These are phyloP conservation scores for Rhynchosporium graminicola DNA, from an alignment of 2,329 filamentous ascomycete genomes.

Conservation along the genomic window DNA sequence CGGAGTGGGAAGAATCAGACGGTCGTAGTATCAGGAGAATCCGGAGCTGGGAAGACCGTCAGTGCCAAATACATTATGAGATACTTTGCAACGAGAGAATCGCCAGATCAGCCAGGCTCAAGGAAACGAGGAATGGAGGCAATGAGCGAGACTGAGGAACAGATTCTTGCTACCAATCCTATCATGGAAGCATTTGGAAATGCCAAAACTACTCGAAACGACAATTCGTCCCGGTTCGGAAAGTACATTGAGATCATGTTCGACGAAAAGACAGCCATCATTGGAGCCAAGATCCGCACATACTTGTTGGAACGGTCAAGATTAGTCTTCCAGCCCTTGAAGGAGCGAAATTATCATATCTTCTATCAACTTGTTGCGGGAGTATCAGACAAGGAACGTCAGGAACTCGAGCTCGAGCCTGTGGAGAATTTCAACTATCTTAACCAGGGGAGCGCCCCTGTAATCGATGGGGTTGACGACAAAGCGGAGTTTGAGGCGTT, in stretches of 20 bases:
- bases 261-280: conserved; percentile 91
- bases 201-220: conserved; percentile 98
- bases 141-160: conserved; percentile 98
- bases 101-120: conserved; percentile 80
- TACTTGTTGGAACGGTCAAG: conserved; percentile 94
- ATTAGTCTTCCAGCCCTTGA: conserved; percentile 94
- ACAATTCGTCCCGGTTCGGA: conserved; percentile 98
- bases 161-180: conserved; percentile 95
- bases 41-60: conserved; percentile 97
- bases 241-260: conserved; percentile 99
- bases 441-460: conserved; percentile 89
- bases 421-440: conserved; percentile 94
- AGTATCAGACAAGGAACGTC: conserved; percentile 78
- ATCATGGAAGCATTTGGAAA: conserved; percentile 99
- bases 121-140: conserved; percentile 74
- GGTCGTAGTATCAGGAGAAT: conserved; percentile 98
- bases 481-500: conserved; percentile 91
- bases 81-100: conserved; percentile 97
- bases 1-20: conserved; percentile 96
- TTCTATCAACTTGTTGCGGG: conserved; percentile 97
- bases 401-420: conserved; percentile 76
- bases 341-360: conserved; percentile 98
- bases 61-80: conserved; percentile 99
- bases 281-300: conserved; percentile 94
- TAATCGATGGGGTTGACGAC: conserved; percentile 93